These are phyloP conservation scores for Moesziomyces aphidis DNA, from an alignment of 1,284 basidiomycete genomes.

Conservation along the genomic window DNA sequence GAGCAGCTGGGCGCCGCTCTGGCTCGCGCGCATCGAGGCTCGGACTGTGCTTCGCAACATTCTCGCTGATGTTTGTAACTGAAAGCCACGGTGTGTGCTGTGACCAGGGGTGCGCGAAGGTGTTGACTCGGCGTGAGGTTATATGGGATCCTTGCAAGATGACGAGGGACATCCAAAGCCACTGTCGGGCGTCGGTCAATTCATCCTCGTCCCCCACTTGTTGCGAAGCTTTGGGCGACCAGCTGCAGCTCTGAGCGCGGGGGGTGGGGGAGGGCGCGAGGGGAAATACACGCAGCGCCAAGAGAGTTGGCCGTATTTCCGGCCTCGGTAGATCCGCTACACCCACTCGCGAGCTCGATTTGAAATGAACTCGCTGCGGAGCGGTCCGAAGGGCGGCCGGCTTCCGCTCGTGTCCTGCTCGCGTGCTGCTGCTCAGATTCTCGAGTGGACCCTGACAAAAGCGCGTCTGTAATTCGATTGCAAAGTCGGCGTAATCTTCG, in stretches of 20 bases:
- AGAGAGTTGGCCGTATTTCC: too few relatives aligned
- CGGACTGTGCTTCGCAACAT: slow-evolving; percentile 25
- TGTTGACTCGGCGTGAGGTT: not conserved
- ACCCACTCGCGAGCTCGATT: not conserved
- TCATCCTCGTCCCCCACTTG: not conserved
- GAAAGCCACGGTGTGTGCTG: not conserved
- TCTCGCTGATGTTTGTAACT: not conserved
- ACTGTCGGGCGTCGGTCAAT: not conserved
- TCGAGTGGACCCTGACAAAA: slow-evolving; percentile 10
- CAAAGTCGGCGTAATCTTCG: slow-evolving; percentile 1
- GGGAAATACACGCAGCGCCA: not conserved
- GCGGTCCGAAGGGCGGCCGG: slow-evolving; percentile 7
- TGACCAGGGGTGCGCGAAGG: not conserved
- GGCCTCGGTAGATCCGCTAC: not conserved
- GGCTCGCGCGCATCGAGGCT: slow-evolving; percentile 23
- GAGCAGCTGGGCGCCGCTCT: slow-evolving; percentile 13
- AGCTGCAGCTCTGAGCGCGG: slow-evolving; percentile 2
- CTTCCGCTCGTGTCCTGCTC: not conserved
- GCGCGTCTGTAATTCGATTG: too few relatives aligned
- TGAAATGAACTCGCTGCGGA: slow-evolving; percentile 5
- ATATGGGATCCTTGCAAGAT: slow-evolving; percentile 1
- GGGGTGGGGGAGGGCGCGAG: not conserved
- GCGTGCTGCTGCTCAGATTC: too few relatives aligned
- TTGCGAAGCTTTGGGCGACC: not conserved
- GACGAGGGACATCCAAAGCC: too few relatives aligned